A percentile compares a stretch with the other conserved stretches of the same genome.
phyloP scores from a whole-genome alignment of 345 rosid species.

The Acer negundo region DNA sequence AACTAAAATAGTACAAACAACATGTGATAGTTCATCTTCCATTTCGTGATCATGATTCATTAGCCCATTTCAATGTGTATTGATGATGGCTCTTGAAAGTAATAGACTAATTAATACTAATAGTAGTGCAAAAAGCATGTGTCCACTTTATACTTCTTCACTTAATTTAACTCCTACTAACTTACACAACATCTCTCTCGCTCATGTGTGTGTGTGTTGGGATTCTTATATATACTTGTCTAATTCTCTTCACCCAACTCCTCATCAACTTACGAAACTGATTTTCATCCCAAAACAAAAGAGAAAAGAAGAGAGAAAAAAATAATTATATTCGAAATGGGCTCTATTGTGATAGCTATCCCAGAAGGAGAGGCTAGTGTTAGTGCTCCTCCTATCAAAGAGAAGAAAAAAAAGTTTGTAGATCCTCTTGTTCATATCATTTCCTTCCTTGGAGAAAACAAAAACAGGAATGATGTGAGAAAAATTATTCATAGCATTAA shows the following conservation, averaged over 20 bases:
- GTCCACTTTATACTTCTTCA: slow-evolving; percentile 26
- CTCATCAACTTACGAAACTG: slow-evolving; percentile 10
- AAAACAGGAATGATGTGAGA: slow-evolving; percentile 27
- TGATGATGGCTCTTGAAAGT: neutral
- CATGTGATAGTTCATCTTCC: slow-evolving; percentile 15
- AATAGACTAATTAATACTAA: neutral
- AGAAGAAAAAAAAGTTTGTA: slow-evolving; percentile 17
- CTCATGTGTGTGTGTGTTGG: neutral
- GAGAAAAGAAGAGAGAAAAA: neutral
- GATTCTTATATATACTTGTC: slow-evolving; percentile 22
- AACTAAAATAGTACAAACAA: neutral
- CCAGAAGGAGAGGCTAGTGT: slow-evolving; percentile 26
- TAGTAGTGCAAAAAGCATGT: slow-evolving; percentile 12
- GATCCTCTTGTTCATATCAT: slow-evolving; percentile 6
- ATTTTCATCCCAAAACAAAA: neutral
- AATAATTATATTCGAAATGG: slow-evolving; percentile 21
- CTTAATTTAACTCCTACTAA: neutral
- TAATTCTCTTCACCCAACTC: neutral
- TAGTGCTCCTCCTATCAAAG: neutral
- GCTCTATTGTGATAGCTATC: slow-evolving; percentile 41
- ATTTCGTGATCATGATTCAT: neutral
- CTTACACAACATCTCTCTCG: neutral
- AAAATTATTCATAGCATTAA: slow-evolving; percentile 55
- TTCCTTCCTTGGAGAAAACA: slow-evolving; percentile 24
- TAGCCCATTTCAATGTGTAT: too few species aligned